Evolutionary conservation across 108 stramenopile genomes (phyloP).

Genomic region (Nitzschia sp.): DNA sequence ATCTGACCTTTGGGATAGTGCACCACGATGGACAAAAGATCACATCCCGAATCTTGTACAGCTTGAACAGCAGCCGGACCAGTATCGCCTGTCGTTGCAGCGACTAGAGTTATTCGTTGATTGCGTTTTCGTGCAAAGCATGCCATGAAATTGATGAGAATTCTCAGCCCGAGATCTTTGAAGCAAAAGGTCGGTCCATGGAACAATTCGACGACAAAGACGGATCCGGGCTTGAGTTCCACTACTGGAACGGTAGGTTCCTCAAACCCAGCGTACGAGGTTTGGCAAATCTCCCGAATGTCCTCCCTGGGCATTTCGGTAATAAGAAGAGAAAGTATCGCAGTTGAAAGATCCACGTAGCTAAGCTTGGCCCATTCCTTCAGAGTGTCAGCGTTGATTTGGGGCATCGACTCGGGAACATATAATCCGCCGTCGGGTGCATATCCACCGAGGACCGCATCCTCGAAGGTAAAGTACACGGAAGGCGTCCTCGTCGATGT

Average conservation of each 20-base stretch:
- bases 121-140: constrained; percentile 63
- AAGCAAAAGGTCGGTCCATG: constrained; percentile 93
- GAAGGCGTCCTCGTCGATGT: constrained; percentile 14
- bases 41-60: constrained; percentile 53
- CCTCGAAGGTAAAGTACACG: constrained; percentile 60
- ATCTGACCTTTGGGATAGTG: constrained; percentile 90
- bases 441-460: constrained; percentile 79
- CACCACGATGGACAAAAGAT: constrained; percentile 62
- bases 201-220: constrained; percentile 83
- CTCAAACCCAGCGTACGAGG: constrained; percentile 48
- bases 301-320: constrained; percentile 49
- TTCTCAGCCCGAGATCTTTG: constrained; percentile 89
- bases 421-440: constrained; percentile 87
- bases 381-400: constrained; percentile 32
- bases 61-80: constrained; percentile 92
- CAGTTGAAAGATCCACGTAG: constrained; percentile 60
- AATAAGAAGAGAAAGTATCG: constrained; percentile 67
- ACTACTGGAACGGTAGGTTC: constrained; percentile 35
- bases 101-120: constrained; percentile 59
- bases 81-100: constrained; percentile 88
- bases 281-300: constrained; percentile 43
- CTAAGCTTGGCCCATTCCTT: constrained; percentile 51
- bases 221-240: constrained; percentile 15
- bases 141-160: constrained; percentile 57
- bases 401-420: constrained; percentile 74